Conservation (phyloP, 2,329 filamentous ascomycete genomes). For the Calonectria pteridis region DNA sequence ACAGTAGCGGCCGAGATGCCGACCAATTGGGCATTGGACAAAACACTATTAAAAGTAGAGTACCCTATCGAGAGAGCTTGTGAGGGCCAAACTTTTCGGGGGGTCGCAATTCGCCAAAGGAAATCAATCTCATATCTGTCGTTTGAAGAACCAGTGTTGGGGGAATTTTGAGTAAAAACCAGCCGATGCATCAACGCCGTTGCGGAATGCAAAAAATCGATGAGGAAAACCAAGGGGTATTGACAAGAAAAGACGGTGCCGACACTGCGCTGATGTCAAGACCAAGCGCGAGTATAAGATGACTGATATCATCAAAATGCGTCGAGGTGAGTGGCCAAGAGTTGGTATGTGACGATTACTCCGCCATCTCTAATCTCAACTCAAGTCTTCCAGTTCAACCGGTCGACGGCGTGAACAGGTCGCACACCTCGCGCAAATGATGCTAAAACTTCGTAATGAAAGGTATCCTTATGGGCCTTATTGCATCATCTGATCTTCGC, state of each 20-base stretch:
- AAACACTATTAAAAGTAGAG: slow-evolving; percentile 7
- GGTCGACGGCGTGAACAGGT: background rate
- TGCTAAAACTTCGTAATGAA: background rate
- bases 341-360: background rate
- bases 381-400: background rate
- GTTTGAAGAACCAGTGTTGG: slow-evolving; percentile 20
- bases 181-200: slow-evolving; percentile 35
- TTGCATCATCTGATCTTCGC: slow-evolving; percentile 58
- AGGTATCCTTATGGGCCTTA: slow-evolving; percentile 30
- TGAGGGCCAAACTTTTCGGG: slow-evolving; percentile 22
- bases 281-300: slow-evolving; percentile 31
- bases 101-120: slow-evolving; percentile 21
- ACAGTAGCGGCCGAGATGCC: background rate
- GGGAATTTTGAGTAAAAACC: slow-evolving; percentile 19
- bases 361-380: background rate
- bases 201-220: slow-evolving; percentile 34
- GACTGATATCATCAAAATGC: slow-evolving; percentile 16
- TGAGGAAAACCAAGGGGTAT: slow-evolving; percentile 32
- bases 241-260: slow-evolving; percentile 32
- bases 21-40: slow-evolving; percentile 2
- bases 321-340: background rate
- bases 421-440: slow-evolving; percentile 11
- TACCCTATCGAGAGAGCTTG: background rate
- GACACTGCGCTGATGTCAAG: slow-evolving; percentile 31
- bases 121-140: slow-evolving; percentile 31